Evolutionary conservation across 352 stramenopile species (phyloP).

Genomic region (Globisporangium splendens): DNA sequence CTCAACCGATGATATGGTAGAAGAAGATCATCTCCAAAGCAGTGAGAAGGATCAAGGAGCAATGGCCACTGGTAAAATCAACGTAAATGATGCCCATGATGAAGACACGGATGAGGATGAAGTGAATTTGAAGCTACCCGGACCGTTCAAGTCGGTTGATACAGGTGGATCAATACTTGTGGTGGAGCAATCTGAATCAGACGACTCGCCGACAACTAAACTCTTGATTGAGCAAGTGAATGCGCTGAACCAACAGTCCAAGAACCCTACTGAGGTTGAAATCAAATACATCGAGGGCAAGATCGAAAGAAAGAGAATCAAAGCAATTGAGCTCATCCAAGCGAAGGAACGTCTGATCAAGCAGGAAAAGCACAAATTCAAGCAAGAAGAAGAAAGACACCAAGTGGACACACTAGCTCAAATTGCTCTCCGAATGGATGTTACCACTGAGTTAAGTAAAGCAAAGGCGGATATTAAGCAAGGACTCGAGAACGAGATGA

Average conservation of each 20-base stretch:
- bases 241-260: slow-evolving; percentile 11
- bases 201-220: slow-evolving; percentile 54
- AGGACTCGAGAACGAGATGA: slow-evolving; percentile 28
- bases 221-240: slow-evolving; percentile 33
- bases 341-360: slow-evolving; percentile 32
- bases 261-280: slow-evolving; percentile 2
- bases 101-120: not conserved
- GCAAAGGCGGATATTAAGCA: slow-evolving; percentile 28
- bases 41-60: too few species aligned
- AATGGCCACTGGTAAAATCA: not conserved
- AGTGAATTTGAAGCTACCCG: not conserved
- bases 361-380: slow-evolving; percentile 28
- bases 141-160: slow-evolving; percentile 1
- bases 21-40: too few species aligned
- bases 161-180: not conserved
- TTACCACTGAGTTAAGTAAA: slow-evolving; percentile 20
- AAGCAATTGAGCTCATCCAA: slow-evolving; percentile 31
- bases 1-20: too few species aligned
- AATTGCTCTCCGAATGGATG: slow-evolving; percentile 31
- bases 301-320: slow-evolving; percentile 39
- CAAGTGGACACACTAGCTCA: slow-evolving; percentile 39
- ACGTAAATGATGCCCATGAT: not conserved
- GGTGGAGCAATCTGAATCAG: slow-evolving; percentile 26
- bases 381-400: slow-evolving; percentile 33
- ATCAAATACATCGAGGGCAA: slow-evolving; percentile 15